phyloP scores from a whole-genome alignment of 257 asterid genomes.

The Penstemon newberryi region DNA sequence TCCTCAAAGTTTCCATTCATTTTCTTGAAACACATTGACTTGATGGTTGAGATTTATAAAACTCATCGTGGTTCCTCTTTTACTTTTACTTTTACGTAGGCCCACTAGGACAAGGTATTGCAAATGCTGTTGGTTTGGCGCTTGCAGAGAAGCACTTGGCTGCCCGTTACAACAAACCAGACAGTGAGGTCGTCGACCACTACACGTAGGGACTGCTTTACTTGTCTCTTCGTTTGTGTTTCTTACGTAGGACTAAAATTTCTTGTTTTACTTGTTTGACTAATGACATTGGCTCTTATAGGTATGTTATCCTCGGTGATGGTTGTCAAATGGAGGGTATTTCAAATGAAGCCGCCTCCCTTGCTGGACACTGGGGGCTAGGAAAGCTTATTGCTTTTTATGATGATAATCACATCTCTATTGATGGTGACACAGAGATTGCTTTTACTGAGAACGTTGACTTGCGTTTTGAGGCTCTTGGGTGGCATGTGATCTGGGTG shows the following conservation, averaged over 20 bases:
- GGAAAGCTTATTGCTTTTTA: constrained; percentile 93
- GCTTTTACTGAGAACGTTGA: constrained; percentile 88
- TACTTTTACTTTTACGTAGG: constrained; percentile 44
- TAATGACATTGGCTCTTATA: constrained; percentile 33
- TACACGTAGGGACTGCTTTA: constrained; percentile 54
- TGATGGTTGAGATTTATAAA: neutral
- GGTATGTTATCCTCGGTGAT: constrained; percentile 71
- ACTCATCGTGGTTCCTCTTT: constrained; percentile 21
- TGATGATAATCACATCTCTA: constrained; percentile 92
- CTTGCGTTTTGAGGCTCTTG: constrained; percentile 83
- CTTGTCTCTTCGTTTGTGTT: constrained; percentile 1
- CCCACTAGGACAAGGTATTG: constrained; percentile 91
- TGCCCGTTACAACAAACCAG: constrained; percentile 84
- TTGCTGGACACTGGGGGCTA: constrained; percentile 98
- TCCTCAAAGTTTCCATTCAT: constrained; percentile 9
- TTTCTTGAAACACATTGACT: neutral
- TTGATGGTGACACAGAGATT: constrained; percentile 95
- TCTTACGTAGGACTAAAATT: neutral
- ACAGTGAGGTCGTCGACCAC: constrained; percentile 70
- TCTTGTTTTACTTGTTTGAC: constrained; percentile 19
- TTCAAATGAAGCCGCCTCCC: constrained; percentile 88
- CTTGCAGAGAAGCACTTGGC: constrained; percentile 91
- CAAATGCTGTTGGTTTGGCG: constrained; percentile 88
- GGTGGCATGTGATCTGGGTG: constrained; percentile 99
- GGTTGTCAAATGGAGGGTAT: constrained; percentile 98